Evolutionary conservation across 2,329 filamentous ascomycete species (phyloP), one percentile per base, ranked within the genome.

Genomic region (Orbilia javanica): DNA sequence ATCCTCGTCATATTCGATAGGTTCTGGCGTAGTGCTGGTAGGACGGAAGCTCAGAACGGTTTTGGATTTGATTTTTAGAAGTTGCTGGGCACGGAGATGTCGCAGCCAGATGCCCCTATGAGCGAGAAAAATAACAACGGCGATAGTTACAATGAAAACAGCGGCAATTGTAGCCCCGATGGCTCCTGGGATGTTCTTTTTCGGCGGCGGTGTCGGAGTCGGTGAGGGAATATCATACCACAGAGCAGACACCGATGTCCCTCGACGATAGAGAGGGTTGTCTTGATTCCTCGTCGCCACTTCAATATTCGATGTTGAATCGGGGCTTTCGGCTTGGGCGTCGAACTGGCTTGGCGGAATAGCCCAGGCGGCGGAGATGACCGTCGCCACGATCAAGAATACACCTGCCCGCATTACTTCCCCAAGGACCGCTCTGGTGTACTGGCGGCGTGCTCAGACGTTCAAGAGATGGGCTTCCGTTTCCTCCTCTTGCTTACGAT

Each of bases 21-120:
- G 73, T 63, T 77, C 73, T 29, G 73, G 73, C 42, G 73, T 77
- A 46, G 73, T 77, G 44, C 73, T 77, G 7, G 73, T 77, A n/a
- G 73, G 73, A 71, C 73, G 73, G 67, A 77, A 77, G 42, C 73
- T 77, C 60, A 77, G 44, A 62, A 77, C 73, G 1, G 73, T 77
- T 46, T 77, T 77, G 18, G 73, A 71, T 42, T 77, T 77, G 3
- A 60, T 55, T 66, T 39, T 39, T 15, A 39, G 5, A 15, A 39
- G 36, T 39, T 77, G 73, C 25, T 77, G 73, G 34, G 73, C 66
- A 34, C 73, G 73, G 18, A 77, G 60, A 53, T 77, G 73, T 55
- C 73, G 73, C 22, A 77, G 66, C 73, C 73, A 77, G 20, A 77
- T 77, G 39, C 73, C 73, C 50, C 73, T 57, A 44, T 77, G 73